Conservation (phyloP, 176 grass and related monocot species). For the Oryza glaberrima region DNA sequence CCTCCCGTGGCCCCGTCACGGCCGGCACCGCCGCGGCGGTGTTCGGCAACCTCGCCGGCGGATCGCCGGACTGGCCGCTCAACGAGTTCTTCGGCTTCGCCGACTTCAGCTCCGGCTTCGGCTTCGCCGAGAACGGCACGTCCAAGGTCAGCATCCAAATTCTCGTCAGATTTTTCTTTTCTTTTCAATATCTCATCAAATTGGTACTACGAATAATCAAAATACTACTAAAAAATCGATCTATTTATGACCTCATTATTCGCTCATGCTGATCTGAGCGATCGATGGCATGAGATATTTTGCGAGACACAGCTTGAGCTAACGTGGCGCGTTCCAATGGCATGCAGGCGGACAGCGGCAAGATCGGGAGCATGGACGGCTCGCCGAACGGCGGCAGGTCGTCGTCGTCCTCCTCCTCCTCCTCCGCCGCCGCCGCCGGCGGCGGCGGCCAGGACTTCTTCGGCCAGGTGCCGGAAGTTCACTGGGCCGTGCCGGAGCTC, state of each 20-base stretch:
- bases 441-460: slow-evolving; percentile 49
- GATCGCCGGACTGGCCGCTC: slow-evolving; percentile 64
- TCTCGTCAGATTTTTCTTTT: too few species aligned
- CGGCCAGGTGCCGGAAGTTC: slow-evolving; percentile 69
- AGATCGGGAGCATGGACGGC: slow-evolving; percentile 62
- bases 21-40: not conserved
- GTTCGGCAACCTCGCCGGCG: slow-evolving; percentile 33
- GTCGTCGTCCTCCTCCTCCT: slow-evolving; percentile 23
- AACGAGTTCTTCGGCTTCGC: slow-evolving; percentile 78
- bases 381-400: slow-evolving; percentile 55
- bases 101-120: slow-evolving; percentile 61
- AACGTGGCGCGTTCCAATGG: not conserved
- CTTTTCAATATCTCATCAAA: too few species aligned
- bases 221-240: not conserved
- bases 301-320: not conserved
- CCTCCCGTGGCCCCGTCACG: slow-evolving; percentile 8
- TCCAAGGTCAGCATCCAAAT: slow-evolving; percentile 58
- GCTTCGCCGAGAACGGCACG: slow-evolving; percentile 63
- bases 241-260: not conserved
- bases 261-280: not conserved
- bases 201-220: not conserved
- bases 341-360: slow-evolving; percentile 80
- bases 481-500: slow-evolving; percentile 73
- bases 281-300: not conserved
- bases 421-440: not conserved